These are phyloP conservation scores for Rhizophora mangle DNA, from an alignment of 345 rosid species.

Conservation along the genomic window DNA sequence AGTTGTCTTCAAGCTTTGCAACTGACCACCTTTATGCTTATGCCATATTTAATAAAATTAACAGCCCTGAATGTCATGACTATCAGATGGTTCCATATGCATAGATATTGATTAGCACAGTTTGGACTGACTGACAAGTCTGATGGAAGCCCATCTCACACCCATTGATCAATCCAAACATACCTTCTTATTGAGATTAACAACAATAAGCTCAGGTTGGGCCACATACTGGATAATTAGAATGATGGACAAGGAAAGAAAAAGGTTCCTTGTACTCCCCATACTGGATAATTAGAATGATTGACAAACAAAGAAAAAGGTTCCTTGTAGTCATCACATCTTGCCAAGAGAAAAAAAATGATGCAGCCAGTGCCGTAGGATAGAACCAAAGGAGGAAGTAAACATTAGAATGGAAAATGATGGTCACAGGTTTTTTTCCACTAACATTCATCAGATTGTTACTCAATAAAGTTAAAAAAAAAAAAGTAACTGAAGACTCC, in stretches of 20 bases:
- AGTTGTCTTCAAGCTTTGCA: neutral
- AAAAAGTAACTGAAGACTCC: neutral
- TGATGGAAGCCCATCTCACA: neutral
- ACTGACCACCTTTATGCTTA: neutral
- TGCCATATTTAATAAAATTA: too few relatives aligned
- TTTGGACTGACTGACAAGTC: too few relatives aligned
- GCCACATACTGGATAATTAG: neutral
- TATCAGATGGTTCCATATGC: too few relatives aligned
- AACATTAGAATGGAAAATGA: too few relatives aligned
- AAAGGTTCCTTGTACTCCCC: too few relatives aligned
- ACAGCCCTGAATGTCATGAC: too few relatives aligned
- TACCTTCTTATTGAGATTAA: slow-evolving; percentile 3
- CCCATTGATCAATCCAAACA: neutral
- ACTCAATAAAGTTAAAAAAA: neutral
- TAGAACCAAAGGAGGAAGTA: too few relatives aligned
- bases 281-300: too few relatives aligned
- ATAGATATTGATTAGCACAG: too few relatives aligned
- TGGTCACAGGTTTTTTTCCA: too few relatives aligned
- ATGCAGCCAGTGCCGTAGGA: too few relatives aligned
- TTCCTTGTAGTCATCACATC: neutral
- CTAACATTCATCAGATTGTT: neutral
- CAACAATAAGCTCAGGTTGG: neutral
- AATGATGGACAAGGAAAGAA: neutral
- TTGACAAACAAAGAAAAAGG: neutral
- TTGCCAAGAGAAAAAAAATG: neutral